Base-by-base conservation (phyloP, 139 green algal species). In the Spirogloea muscicola region DNA sequence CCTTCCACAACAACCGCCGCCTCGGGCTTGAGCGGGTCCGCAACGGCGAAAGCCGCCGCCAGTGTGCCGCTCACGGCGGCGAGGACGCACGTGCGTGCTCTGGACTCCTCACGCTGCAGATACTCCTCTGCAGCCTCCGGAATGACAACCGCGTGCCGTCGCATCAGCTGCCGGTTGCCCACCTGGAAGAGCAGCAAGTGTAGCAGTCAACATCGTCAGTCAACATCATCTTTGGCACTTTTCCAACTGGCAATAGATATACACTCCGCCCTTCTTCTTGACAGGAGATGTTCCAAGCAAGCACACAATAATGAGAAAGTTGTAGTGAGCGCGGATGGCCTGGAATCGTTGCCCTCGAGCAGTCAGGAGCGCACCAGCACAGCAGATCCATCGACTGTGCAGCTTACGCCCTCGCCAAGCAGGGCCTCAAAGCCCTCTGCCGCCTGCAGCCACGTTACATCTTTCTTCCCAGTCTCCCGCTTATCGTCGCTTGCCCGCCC, bases 11-110 rank as follows among this genome's bases (percentile, higher is more conserved):
- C 93, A 1, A 82, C 87, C 1, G 67, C 42, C 1, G 94, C 93
- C 83, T 99, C 94, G 0, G 90, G 88, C 79, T 95, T 96, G 27
- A 96, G 49, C 0, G 89, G 88, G 81, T 98, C 93, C 0, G 83
- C 72, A 27, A 98, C 78, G 7, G 85, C 85, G n/a, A 98, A 61
- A 9, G 84, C 76, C 0, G 83, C 90, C 3, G 74, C 79, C 10
- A 91, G 10, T 31, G 18, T 39, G 3, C 83, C 84, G n/a, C 82
- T 84, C 3, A 88, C 42, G 3, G 86, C 87, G 39, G 89, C 82
- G n/a, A 92, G 42, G 39, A 96, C 86, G 38, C 72, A 81, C 21
- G 91, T 95, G n/a, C 82, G 69, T 0, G 85, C 91, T 27, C 74
- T 27, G 27, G 36, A 60, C 80, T 94, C 81, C 49, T 46, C 58